These are phyloP conservation scores for Flaveria brownii DNA, from an alignment of 129 eudicot genomes.

Conservation along the genomic window DNA sequence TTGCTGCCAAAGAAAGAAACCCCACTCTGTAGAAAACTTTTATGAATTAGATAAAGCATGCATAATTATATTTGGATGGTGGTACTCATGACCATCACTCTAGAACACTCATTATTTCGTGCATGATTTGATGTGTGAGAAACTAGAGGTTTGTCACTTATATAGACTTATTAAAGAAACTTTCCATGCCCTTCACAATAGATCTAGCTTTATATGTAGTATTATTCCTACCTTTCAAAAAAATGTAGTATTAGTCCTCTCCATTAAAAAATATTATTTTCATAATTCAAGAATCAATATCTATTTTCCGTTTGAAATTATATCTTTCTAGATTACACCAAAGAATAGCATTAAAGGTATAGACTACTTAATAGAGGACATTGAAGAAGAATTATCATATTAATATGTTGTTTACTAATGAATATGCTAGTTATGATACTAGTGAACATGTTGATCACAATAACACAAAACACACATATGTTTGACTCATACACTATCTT, in stretches of 20 bases:
- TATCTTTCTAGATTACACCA: not conserved
- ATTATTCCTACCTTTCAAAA: no score
- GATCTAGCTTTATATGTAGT: conserved; percentile 33
- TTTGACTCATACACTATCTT: no score
- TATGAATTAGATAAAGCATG: conserved; percentile 9
- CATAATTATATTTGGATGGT: not conserved
- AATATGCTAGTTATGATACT: not conserved
- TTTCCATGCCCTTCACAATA: conserved; percentile 31
- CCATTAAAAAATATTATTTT: not conserved
- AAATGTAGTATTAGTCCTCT: conserved; percentile 15
- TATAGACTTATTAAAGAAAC: conserved; percentile 43
- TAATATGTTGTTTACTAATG: not conserved
- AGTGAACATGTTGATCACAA: not conserved
- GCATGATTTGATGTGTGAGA: conserved; percentile 42
- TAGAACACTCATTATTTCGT: conserved; percentile 17
- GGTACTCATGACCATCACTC: conserved; percentile 26
- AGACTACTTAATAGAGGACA: no score
- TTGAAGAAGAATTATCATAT: not conserved
- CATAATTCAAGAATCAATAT: not conserved
- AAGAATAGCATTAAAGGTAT: not conserved
- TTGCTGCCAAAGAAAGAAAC: conserved; percentile 7
- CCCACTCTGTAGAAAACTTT: conserved; percentile 1
- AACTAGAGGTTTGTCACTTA: conserved; percentile 32
- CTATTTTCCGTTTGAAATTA: not conserved
- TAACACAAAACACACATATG: not conserved